phyloP scores from a whole-genome alignment of 495 filamentous ascomycete species.

The Pyrenopolyporus hunteri region DNA sequence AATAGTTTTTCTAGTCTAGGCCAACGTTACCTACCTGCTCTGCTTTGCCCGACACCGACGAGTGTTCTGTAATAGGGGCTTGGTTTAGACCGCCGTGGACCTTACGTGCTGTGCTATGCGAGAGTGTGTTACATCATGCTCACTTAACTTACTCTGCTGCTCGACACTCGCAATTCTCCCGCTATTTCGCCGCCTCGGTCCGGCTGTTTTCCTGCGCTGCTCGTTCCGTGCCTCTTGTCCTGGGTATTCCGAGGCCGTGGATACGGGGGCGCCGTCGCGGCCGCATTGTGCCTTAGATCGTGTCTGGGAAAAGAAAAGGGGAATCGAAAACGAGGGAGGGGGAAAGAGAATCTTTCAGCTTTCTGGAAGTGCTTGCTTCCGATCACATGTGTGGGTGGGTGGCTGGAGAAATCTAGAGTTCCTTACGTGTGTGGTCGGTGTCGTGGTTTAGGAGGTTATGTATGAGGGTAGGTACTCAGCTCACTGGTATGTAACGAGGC shows the following conservation, averaged over 20 bases:
- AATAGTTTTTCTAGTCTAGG: no score
- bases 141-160: no score
- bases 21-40: no score
- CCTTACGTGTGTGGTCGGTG: background rate
- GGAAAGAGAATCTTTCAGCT: no score
- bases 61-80: no score
- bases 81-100: no score
- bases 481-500: constrained; percentile 9
- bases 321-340: background rate
- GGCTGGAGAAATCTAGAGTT: background rate
- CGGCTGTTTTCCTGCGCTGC: background rate
- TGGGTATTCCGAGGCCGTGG: constrained; percentile 1
- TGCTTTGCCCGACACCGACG: no score
- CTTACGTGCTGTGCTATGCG: no score
- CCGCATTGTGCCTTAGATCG: background rate
- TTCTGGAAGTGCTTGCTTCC: no score
- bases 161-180: no score
- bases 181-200: no score
- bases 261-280: background rate
- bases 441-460: background rate
- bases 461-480: background rate
- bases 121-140: background rate
- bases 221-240: background rate
- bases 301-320: background rate
- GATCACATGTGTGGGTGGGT: no score